These are phyloP conservation scores for Suillus plorans DNA, from an alignment of 768 basidiomycete species.

Conservation along the genomic window DNA sequence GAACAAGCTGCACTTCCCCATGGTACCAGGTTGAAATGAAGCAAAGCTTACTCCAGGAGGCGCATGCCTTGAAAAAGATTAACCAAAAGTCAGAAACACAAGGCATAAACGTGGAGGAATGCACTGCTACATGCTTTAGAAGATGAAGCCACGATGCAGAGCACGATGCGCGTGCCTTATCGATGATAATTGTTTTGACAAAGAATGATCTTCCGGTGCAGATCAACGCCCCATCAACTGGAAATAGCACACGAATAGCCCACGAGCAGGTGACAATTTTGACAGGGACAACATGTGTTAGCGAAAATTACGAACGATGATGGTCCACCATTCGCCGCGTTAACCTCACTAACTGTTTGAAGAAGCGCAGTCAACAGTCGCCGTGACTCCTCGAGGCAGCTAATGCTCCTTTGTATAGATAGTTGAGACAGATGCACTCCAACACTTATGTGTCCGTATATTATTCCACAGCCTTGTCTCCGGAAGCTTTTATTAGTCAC, in stretches of 20 bases:
- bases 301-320: background rate
- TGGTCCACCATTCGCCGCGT: background rate
- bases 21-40: constrained; percentile 3
- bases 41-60: background rate
- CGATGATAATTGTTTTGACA: constrained; percentile 13
- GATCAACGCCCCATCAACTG: background rate
- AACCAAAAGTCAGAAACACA: constrained; percentile 7
- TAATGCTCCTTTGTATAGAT: background rate
- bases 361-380: constrained; percentile 5
- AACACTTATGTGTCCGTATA: constrained; percentile 23
- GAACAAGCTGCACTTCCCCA: constrained; percentile 1
- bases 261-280: constrained; percentile 1
- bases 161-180: constrained; percentile 27
- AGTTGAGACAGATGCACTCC: background rate
- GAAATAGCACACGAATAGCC: background rate
- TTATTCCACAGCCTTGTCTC: constrained; percentile 2
- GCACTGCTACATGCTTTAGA: constrained; percentile 24
- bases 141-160: constrained; percentile 22
- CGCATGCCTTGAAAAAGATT: constrained; percentile 4
- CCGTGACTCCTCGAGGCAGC: constrained; percentile 25
- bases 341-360: background rate
- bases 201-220: constrained; percentile 3
- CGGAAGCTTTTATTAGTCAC: constrained; percentile 11
- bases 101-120: constrained; percentile 19
- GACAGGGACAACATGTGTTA: constrained; percentile 7